Conservation (phyloP, 768 basidiomycete species). For the Strobilomyces confusus region DNA sequence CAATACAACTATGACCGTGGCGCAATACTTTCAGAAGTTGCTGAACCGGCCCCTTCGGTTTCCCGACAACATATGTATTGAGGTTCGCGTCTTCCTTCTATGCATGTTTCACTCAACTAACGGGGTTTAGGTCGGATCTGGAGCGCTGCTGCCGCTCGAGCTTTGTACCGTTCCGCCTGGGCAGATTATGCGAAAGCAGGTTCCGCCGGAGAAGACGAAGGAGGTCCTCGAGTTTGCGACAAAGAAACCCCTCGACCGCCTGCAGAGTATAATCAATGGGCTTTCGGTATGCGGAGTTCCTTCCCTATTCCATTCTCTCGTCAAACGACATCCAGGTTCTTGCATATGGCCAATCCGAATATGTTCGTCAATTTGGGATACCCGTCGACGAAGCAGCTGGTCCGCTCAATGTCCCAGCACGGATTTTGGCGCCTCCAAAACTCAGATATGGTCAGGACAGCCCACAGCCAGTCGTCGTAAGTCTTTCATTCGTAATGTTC, state of each 20-base stretch:
- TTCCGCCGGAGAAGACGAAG: constrained; percentile 63
- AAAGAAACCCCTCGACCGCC: constrained; percentile 54
- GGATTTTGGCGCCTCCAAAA: constrained; percentile 60
- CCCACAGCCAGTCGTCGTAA: constrained; percentile 53
- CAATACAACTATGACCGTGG: constrained; percentile 53
- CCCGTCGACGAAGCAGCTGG: constrained; percentile 45
- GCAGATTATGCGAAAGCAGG: constrained; percentile 69
- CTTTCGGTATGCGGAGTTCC: constrained; percentile 38
- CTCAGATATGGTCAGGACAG: constrained; percentile 62
- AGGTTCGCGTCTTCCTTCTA: constrained; percentile 40
- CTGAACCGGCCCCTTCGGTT: constrained; percentile 51
- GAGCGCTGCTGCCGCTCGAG: constrained; percentile 66
- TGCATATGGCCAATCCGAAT: constrained; percentile 70
- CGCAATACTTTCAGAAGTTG: constrained; percentile 54
- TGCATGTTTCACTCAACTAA: constrained; percentile 19
- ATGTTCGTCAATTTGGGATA: constrained; percentile 72
- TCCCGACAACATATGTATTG: constrained; percentile 64
- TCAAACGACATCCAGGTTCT: constrained; percentile 40
- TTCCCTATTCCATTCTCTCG: neutral
- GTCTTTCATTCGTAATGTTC: constrained; percentile 16
- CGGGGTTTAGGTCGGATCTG: constrained; percentile 47
- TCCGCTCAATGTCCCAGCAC: constrained; percentile 56
- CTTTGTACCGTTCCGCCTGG: constrained; percentile 57
- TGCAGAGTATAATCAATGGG: constrained; percentile 51
- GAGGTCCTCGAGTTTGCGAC: constrained; percentile 65